Conservation (phyloP, 2,329 filamentous ascomycete species). For the Aureobasidium lini region DNA sequence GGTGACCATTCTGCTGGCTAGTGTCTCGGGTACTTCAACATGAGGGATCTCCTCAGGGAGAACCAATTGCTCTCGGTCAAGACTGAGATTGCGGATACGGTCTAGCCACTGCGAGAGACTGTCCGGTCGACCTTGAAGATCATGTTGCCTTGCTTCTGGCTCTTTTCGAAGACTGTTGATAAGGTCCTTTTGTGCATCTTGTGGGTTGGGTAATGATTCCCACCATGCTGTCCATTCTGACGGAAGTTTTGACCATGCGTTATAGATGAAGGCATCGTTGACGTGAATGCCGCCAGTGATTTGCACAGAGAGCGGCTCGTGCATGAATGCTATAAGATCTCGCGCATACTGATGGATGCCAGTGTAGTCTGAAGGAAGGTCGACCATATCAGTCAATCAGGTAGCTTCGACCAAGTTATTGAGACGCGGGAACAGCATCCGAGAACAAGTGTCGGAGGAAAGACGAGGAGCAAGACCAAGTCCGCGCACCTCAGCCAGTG, state of each 20-base stretch:
- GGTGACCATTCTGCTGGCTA: slow-evolving; percentile 14
- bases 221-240: slow-evolving; percentile 16
- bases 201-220: slow-evolving; percentile 2
- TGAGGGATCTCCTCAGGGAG: background rate
- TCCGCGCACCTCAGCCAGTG: too few relatives aligned
- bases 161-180: slow-evolving; percentile 13
- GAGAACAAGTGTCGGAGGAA: too few relatives aligned
- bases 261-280: slow-evolving; percentile 16
- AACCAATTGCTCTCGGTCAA: slow-evolving; percentile 13
- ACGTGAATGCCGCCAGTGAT: slow-evolving; percentile 18
- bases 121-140: slow-evolving; percentile 3
- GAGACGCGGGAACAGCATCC: too few relatives aligned
- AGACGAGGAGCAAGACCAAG: too few relatives aligned
- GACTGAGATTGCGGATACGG: slow-evolving; percentile 12
- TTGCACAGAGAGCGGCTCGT: slow-evolving; percentile 14
- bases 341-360: slow-evolving; percentile 7
- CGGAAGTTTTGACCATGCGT: slow-evolving; percentile 14
- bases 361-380: background rate
- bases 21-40: slow-evolving; percentile 1
- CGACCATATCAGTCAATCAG: background rate
- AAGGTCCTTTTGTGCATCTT: slow-evolving; percentile 15
- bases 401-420: background rate
- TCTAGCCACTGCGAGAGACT: slow-evolving; percentile 14
- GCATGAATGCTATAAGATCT: slow-evolving; percentile 13
- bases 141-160: background rate